Evolutionary conservation across 2,329 filamentous ascomycete species (phyloP), one percentile per base, ranked within the genome.

Genomic region (Ophiostoma pallidulum): DNA sequence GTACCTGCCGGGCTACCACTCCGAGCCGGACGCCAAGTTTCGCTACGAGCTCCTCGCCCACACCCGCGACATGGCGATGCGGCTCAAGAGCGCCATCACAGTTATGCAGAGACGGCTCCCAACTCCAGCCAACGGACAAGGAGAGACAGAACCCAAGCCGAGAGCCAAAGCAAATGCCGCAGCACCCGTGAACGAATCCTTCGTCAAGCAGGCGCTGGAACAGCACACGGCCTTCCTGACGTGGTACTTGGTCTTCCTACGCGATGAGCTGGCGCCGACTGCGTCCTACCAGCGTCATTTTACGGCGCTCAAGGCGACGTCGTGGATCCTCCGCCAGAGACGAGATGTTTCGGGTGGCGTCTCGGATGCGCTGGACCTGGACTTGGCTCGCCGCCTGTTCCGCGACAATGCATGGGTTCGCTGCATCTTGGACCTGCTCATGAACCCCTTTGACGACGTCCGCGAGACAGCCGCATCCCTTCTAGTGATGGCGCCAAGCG

Each of bases 361-460:
- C 6, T 53, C 58, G 4, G 60, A 61, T 12, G 44, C 24, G 2
- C 31, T 61, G 8, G 61, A 63, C 36, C 49, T 43, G 4, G 56
- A 53, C 19, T 45, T 57, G 28, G 59, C 54, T 3, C 41, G 38
- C 16, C 47, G 60, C 5, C 54, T 66, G 3, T 62, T 65, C 14
- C 60, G 60, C 12, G 72, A 77, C 40, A 54, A 57, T 3, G 69
- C 64, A 0, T 78, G 83, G 67, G 64, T 78, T 10, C 72, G 84
- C 41, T 70, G 81, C 4, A 68, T 97, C 7, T 68, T 90, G 13
- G 88, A 95, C 61, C 75, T 95, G 19, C 66, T 94, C 8, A 72
- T 94, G 59, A 86, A 98, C 57, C 87, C 91, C 0, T 98, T 94
- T 58, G 92, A 97, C 49, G 92, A 98, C 62, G 85, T 97, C 4